Percentiles rank a stretch among this genome's conserved stretches.
Evolutionary conservation across 805 yeast species (phyloP).

Genomic region (Suhomyces sp.): DNA sequence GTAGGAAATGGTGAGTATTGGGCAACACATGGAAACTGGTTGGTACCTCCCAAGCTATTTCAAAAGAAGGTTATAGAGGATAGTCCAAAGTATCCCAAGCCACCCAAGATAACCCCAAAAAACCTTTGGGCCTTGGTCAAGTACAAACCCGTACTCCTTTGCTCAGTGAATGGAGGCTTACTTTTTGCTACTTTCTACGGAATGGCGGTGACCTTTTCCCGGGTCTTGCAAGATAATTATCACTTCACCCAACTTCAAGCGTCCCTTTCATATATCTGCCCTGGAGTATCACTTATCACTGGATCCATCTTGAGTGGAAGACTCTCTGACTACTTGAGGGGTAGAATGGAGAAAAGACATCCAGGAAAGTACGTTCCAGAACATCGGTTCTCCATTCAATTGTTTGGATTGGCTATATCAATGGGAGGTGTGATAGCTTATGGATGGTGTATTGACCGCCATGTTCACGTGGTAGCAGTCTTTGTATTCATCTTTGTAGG

Average conservation of each 20-base stretch:
- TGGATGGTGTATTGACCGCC: constrained; percentile 50
- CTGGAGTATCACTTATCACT: constrained; percentile 47
- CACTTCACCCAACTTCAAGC: constrained; percentile 32
- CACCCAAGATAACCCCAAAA: constrained; percentile 45
- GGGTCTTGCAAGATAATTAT: constrained; percentile 38
- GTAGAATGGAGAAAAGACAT: constrained; percentile 24
- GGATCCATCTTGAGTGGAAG: constrained; percentile 54
- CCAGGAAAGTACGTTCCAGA: constrained; percentile 44
- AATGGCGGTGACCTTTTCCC: constrained; percentile 49
- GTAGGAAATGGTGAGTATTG: constrained; percentile 37
- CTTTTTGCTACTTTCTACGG: constrained; percentile 57
- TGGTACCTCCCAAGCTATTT: constrained; percentile 27
- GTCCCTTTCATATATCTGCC: constrained; percentile 51
- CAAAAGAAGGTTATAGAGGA: constrained; percentile 24
- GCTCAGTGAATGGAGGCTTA: constrained; percentile 48
- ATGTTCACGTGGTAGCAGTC: constrained; percentile 37
- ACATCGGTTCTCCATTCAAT: constrained; percentile 43
- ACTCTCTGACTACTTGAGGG: constrained; percentile 41
- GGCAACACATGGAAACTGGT: constrained; percentile 12
- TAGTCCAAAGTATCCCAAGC: constrained; percentile 37
- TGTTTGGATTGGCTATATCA: constrained; percentile 43
- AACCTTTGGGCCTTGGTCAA: constrained; percentile 37
- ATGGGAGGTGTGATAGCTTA: constrained; percentile 48
- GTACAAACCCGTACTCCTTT: constrained; percentile 44
- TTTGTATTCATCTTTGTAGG: constrained; percentile 45